Evolutionary conservation across 1,284 basidiomycete species (phyloP).

Genomic region (Stygiomarasmius scandens): DNA sequence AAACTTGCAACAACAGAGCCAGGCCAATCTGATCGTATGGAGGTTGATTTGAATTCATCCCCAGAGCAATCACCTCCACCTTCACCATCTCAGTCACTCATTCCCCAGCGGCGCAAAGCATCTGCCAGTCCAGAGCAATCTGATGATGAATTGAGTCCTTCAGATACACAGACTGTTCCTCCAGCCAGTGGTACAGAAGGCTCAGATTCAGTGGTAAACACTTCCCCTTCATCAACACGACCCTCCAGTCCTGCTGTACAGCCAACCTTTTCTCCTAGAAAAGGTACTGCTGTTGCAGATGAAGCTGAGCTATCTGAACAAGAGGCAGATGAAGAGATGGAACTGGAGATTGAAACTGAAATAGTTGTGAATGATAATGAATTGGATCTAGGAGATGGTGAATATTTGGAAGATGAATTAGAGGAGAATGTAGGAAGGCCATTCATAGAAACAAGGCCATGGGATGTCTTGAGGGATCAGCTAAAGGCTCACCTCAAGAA

Average conservation of each 20-base stretch:
- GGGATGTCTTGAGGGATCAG: constrained; percentile 26
- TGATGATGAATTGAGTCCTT: neutral
- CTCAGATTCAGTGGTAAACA: no score
- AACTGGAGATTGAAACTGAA: neutral
- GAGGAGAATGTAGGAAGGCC: constrained; percentile 2
- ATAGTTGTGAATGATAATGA: constrained; percentile 9
- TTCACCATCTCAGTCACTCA: neutral
- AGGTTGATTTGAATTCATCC: no score
- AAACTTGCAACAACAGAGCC: no score
- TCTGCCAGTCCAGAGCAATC: neutral
- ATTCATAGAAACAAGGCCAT: constrained; percentile 19
- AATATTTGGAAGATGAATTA: constrained; percentile 11
- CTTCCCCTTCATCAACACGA: neutral
- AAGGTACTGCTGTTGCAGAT: neutral
- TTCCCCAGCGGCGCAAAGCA: neutral
- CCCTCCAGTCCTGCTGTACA: neutral
- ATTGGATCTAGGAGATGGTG: neutral
- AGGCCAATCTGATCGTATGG: no score
- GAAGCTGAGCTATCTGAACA: neutral
- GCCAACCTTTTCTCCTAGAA: neutral
- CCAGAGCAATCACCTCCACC: neutral
- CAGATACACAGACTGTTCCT: neutral
- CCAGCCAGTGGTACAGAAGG: neutral
- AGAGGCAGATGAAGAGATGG: neutral
- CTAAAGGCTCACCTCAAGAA: constrained; percentile 30